Percentiles rank a stretch among this genome's conserved stretches.
Evolutionary conservation across 805 yeast genomes (phyloP).

Genomic region (Monosporozyma servazzii): DNA sequence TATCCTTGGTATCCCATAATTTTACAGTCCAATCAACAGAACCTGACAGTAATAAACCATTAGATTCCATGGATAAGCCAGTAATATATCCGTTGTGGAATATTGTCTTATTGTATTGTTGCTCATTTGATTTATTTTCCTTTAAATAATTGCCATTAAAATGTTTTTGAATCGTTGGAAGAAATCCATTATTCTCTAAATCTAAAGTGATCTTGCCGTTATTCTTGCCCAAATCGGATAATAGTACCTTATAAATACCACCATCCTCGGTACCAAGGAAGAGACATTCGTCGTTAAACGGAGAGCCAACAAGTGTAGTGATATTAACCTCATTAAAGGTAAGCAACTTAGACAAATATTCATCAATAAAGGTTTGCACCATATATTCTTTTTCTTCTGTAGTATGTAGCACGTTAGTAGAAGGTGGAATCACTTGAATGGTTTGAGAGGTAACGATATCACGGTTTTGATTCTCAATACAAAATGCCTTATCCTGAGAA

Average conservation of each 20-base stretch:
- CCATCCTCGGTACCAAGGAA: conserved; percentile 24
- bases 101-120: neutral
- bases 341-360: neutral
- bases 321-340: conserved; percentile 3
- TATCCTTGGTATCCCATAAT: conserved; percentile 19
- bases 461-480: neutral
- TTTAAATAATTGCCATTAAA: neutral
- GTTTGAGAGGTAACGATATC: neutral
- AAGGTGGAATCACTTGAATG: neutral
- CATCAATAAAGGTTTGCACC: neutral
- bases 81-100: conserved; percentile 21
- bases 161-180: conserved; percentile 8
- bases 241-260: conserved; percentile 18
- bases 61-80: conserved; percentile 8
- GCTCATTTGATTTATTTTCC: neutral
- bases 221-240: conserved; percentile 4
- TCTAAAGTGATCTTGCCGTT: conserved; percentile 5
- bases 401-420: neutral
- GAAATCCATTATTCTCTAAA: conserved; percentile 16
- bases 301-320: conserved; percentile 6
- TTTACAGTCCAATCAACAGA: conserved; percentile 22
- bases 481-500: neutral
- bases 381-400: neutral
- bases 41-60: conserved; percentile 15
- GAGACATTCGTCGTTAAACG: conserved; percentile 14